phyloP scores from a whole-genome alignment of 805 yeast species.

The Danielozyma ontarioensis region DNA sequence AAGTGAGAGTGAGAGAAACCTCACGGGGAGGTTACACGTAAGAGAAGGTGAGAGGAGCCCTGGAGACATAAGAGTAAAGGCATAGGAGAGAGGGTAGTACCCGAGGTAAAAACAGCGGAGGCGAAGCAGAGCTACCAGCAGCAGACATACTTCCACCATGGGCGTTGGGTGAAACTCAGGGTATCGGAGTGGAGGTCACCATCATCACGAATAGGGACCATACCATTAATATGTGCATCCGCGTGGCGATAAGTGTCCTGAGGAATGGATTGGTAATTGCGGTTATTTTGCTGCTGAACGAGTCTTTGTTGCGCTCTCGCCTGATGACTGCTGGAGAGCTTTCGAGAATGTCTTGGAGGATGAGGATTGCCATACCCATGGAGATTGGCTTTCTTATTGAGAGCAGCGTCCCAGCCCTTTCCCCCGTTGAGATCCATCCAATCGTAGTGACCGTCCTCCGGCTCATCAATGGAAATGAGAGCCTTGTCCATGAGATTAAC shows the following conservation, averaged over 20 bases:
- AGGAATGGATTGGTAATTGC: constrained; percentile 15
- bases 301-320: constrained; percentile 8
- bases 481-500: constrained; percentile 75
- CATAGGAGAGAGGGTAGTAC: no score
- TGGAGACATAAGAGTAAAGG: no score
- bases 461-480: constrained; percentile 59
- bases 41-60: no score
- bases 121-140: no score
- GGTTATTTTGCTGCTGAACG: constrained; percentile 7
- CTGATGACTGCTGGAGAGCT: constrained; percentile 10
- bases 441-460: constrained; percentile 83
- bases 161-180: constrained; percentile 22
- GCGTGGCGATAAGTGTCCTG: constrained; percentile 9
- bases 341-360: constrained; percentile 46
- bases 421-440: constrained; percentile 98
- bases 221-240: no score
- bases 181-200: constrained; percentile 35
- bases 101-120: no score
- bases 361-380: constrained; percentile 97
- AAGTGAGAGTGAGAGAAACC: no score
- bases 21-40: no score
- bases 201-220: constrained; percentile 30
- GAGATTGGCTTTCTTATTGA: constrained; percentile 86
- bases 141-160: constrained; percentile 10
- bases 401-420: constrained; percentile 88